Evolutionary conservation across 306 rosid species (phyloP).

Genomic region (Canavalia gladiata): DNA sequence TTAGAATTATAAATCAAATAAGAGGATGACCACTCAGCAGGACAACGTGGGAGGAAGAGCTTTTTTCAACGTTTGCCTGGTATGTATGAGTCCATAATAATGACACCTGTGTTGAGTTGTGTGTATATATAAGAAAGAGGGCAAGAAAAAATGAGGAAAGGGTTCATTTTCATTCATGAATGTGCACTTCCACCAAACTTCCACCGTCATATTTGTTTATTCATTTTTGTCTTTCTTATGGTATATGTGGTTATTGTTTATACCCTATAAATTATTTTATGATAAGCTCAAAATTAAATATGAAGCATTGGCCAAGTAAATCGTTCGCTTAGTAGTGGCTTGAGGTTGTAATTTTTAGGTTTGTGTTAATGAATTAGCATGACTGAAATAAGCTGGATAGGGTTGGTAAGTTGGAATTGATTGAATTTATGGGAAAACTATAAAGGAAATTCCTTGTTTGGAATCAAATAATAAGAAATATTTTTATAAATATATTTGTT

Average conservation of each 20-base stretch:
- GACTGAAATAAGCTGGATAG: conserved; percentile 11
- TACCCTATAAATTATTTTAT: neutral
- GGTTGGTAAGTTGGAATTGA: neutral
- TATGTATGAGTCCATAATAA: neutral
- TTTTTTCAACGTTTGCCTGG: conserved; percentile 1
- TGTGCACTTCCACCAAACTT: neutral
- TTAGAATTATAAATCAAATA: neutral
- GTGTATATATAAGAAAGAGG: neutral
- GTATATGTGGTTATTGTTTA: neutral
- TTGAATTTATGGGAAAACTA: neutral
- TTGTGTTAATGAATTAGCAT: conserved; percentile 1
- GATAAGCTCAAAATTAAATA: neutral
- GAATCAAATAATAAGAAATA: neutral
- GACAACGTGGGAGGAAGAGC: neutral
- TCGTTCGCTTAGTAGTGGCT: neutral
- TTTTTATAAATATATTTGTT: neutral
- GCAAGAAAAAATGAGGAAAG: neutral
- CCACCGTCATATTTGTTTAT: conserved; percentile 3
- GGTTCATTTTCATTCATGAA: conserved; percentile 6
- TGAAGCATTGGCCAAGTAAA: conserved; percentile 11
- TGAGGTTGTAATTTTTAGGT: too few species aligned
- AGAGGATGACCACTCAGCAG: neutral
- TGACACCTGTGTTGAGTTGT: neutral
- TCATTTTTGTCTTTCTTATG: neutral
- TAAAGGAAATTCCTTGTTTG: neutral